Evolutionary conservation across 768 basidiomycete genomes (phyloP).

Genomic region (Rhizopogon salebrosus): DNA sequence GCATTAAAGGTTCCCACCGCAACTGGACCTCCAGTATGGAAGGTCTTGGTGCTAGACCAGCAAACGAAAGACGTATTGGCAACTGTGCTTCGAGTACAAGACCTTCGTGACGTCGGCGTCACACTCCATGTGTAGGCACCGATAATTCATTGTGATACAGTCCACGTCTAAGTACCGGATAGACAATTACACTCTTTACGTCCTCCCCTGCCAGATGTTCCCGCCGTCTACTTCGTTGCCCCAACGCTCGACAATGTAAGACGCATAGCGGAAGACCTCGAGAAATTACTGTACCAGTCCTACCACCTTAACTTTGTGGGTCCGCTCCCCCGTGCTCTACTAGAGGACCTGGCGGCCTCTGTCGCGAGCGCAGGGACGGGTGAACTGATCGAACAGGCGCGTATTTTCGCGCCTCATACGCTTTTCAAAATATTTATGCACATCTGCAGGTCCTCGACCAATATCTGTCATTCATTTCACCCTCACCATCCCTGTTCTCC

Average conservation of each 20-base stretch:
- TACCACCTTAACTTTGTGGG: conserved; percentile 96
- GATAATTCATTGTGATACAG: conserved; percentile 1
- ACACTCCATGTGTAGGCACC: conserved; percentile 90
- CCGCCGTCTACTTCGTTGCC: conserved; percentile 93
- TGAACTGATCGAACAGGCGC: conserved; percentile 75
- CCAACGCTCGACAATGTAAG: conserved; percentile 83
- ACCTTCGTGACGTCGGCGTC: conserved; percentile 93
- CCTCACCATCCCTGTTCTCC: conserved; percentile 90
- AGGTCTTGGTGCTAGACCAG: conserved; percentile 92
- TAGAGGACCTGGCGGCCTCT: conserved; percentile 90
- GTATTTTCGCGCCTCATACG: conserved; percentile 7
- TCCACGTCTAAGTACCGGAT: conserved; percentile 4
- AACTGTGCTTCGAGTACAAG: conserved; percentile 92
- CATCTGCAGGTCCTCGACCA: conserved; percentile 80
- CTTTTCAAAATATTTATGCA: neutral
- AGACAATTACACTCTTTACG: conserved; percentile 90
- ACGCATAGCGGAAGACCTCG: conserved; percentile 91
- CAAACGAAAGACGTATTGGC: conserved; percentile 95
- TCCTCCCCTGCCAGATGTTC: conserved; percentile 90
- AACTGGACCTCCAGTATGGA: conserved; percentile 85
- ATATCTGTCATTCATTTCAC: conserved; percentile 93
- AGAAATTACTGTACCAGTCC: conserved; percentile 84
- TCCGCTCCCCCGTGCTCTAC: conserved; percentile 77
- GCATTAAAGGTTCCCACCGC: conserved; percentile 47
- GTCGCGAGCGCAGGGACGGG: conserved; percentile 82